These are phyloP conservation scores for Magnolia officinalis DNA, from an alignment of 164 flowering plant genomes.

Conservation along the genomic window DNA sequence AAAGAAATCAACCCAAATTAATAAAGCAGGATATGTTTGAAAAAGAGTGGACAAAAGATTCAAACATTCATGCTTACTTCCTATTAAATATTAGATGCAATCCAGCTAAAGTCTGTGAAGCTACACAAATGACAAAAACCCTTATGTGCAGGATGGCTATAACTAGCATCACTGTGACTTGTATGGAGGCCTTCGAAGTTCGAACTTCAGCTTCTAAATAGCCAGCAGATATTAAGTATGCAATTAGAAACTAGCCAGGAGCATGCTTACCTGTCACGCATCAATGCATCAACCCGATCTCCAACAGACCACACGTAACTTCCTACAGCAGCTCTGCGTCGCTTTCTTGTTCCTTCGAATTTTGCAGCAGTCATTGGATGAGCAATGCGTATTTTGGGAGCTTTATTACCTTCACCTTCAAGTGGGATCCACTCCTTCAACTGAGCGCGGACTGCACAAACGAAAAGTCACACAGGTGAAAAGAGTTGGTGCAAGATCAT, in stretches of 20 bases:
- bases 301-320: slow-evolving; percentile 78
- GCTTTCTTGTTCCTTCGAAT: slow-evolving; percentile 74
- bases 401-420: slow-evolving; percentile 39
- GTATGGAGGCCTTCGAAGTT: not conserved
- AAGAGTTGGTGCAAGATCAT: too few relatives aligned
- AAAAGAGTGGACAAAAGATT: not conserved
- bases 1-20: too few relatives aligned
- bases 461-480: too few relatives aligned
- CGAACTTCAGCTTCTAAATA: slow-evolving; percentile 1
- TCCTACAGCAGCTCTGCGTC: slow-evolving; percentile 66
- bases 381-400: slow-evolving; percentile 70
- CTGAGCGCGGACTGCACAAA: slow-evolving; percentile 43
- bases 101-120: not conserved
- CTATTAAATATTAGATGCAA: not conserved
- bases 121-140: not conserved
- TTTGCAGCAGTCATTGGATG: slow-evolving; percentile 59
- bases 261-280: slow-evolving; percentile 57
- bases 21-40: not conserved
- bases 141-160: not conserved
- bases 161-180: not conserved
- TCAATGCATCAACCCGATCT: slow-evolving; percentile 89
- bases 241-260: not conserved
- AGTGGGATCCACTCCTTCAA: slow-evolving; percentile 76
- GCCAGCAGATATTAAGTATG: not conserved
- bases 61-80: not conserved